Evolutionary conservation across 768 basidiomycete genomes (phyloP), one percentile per base, ranked within the genome.

Genomic region (Lyophyllum atratum): DNA sequence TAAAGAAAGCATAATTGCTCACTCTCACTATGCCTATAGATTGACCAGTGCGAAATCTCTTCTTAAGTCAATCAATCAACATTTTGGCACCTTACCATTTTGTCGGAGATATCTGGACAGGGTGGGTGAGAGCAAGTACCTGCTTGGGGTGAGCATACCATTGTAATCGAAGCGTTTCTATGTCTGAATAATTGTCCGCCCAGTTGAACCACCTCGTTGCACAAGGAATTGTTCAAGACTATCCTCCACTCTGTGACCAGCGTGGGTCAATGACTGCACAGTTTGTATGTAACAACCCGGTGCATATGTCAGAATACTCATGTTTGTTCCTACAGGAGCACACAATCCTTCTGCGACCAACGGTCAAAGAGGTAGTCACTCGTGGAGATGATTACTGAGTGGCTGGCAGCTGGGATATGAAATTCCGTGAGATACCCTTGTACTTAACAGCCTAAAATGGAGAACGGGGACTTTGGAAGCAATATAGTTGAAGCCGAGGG

Each of bases 211-310:
- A 96, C 61, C 80, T 98, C 6, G 97, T 99, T 25, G 75, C 81
- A 42, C 81, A 42, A 72, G 90, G 89, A 1, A 85, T 98, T 52
- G 94, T 99, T 2, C 85, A 88, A 61, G 92, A 90, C 60, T 98
- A 98, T 70, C 97, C 93, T 9, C 97, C 97, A 0, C 77, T 99
- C 34, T 90, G 86, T 63, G 97, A 98, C 70, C 83, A 85, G 52
- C 77, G 75, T 51, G 95, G 87, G 37, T 84, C 88, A 1, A 97
- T 95, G 93, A 98, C 95, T 0, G 96, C 96, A 11, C 96, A 98
- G 77, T 91, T 90, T 70, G 90, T 92, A 65, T 58, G 86, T 76
- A 46, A 33, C 45, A 21, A 22, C 31, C 1, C 19, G 48, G 17
- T 58, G 17, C 39, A 10, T 46, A 29, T 49, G 15, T 54, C 8